Conservation (phyloP, 495 filamentous ascomycete genomes). For the Aspergillus bertholletiae region DNA sequence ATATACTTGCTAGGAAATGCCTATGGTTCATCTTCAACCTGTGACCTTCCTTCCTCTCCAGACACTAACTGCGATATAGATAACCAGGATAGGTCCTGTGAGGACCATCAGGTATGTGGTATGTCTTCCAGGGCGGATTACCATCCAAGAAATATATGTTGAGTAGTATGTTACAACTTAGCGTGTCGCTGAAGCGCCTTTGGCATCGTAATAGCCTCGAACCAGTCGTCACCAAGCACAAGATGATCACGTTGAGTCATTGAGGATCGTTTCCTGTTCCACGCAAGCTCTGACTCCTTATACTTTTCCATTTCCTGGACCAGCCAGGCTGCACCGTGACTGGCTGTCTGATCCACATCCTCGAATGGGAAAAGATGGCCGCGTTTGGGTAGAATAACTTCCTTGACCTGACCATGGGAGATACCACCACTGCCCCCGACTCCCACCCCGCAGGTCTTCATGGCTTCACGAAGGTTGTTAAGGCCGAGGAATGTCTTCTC, state of each 20-base stretch:
- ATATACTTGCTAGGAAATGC: no score
- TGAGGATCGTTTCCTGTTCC: background rate
- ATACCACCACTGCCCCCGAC: conserved; percentile 7
- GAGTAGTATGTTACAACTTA: no score
- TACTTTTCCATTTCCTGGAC: background rate
- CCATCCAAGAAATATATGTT: no score
- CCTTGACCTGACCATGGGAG: background rate
- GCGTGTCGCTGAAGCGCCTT: background rate
- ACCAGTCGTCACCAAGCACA: background rate
- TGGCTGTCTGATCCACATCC: background rate
- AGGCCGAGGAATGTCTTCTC: background rate
- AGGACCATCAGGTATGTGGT: no score
- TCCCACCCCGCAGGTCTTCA: background rate
- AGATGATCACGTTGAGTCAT: conserved; percentile 2
- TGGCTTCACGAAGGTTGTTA: background rate
- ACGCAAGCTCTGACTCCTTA: background rate
- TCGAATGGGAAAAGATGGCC: conserved; percentile 6
- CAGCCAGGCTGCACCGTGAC: background rate
- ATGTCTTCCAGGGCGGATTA: no score
- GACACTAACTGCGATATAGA: no score
- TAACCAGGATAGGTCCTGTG: no score
- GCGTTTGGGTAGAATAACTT: background rate
- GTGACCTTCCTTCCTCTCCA: no score
- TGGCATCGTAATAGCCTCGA: background rate
- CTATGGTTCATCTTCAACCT: no score